These are phyloP conservation scores for Sclerotinia nivalis DNA, from an alignment of 2,329 filamentous ascomycete species.

Conservation along the genomic window DNA sequence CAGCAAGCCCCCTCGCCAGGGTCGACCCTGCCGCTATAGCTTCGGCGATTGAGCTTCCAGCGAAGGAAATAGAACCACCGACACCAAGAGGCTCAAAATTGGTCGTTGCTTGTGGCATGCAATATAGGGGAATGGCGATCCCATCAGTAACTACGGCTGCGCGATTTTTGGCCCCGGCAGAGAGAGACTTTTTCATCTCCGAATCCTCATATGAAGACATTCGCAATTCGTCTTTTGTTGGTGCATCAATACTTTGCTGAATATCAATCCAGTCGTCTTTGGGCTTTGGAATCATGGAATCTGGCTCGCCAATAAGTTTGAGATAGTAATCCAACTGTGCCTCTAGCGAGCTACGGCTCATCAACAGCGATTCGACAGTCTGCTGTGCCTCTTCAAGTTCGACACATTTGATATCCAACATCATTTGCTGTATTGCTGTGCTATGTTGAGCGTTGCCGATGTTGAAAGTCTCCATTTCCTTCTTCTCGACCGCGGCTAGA, in stretches of 20 bases:
- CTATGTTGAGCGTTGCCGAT: not conserved
- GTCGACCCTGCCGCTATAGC: not conserved
- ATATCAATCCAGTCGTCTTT: not conserved
- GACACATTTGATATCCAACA: slow-evolving; percentile 3
- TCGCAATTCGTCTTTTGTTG: slow-evolving; percentile 2
- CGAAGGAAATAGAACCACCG: not conserved
- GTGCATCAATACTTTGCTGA: not conserved
- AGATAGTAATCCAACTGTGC: slow-evolving; percentile 14
- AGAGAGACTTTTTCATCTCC: not conserved
- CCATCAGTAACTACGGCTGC: not conserved
- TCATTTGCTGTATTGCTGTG: slow-evolving; percentile 10
- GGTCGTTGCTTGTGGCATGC: not conserved
- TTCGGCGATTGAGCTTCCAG: not conserved
- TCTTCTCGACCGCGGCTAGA: not conserved
- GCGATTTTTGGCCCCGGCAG: not conserved
- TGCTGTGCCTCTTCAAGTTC: slow-evolving; percentile 13
- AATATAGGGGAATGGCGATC: not conserved
- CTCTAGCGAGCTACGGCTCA: not conserved
- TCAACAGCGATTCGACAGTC: slow-evolving; percentile 5
- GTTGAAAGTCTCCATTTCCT: not conserved
- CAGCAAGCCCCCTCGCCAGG: not conserved
- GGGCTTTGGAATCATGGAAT: not conserved
- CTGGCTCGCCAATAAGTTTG: not conserved
- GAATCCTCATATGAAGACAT: slow-evolving; percentile 7
- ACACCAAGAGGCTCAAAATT: slow-evolving; percentile 6